Evolutionary conservation across 1,284 basidiomycete genomes (phyloP), one percentile per base, ranked within the genome.

Genomic region (Leccinum colubrinum): DNA sequence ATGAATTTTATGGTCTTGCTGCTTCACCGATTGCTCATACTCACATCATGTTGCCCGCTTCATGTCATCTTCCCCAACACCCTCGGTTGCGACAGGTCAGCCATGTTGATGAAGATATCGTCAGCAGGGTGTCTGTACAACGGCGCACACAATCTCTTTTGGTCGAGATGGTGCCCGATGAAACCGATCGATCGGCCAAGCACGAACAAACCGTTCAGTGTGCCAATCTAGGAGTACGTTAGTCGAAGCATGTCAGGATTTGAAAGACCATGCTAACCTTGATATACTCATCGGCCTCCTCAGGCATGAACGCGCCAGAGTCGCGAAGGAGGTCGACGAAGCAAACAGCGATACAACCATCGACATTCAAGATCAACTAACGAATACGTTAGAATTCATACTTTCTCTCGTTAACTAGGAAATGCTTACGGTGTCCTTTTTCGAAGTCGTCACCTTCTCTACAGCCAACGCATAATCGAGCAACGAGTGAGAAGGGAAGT

Each of bases 381-480:
- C 6, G 3, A 48, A 4, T 2, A 3, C 7, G 22, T 69, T 22
- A 66, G 50, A 4, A 59, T 53, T 11, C 5, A n/a, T 60, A 27
- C 17, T 43, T 59, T 50, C 39, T 52, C 58, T 14, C 50, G 5
- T 6, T 48, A 12, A 58, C 54, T 41, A 11, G 39, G 22, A 12
- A 39, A 52, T 6, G 80, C 85, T 79, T 66, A 93, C 86, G 43
- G 95, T 96, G 77, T 97, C 95, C 83, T 98, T 98, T 90, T 99
- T 99, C 62, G 94, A 83, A 54, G 95, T 97, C 48, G 97, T 98
- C 61, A 98, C 96, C 79, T 94, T 95, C 85, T 99, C 96, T 67
- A 98, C 95, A 52, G 94, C 95, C 63, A 98, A 87, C n/a, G 97
- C 97, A 73, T 98, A 99, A 82, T 99, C 97, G 74, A 99, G 88